Conservation (phyloP, 495 filamentous ascomycete species). For the Margaritispora aquatica region DNA sequence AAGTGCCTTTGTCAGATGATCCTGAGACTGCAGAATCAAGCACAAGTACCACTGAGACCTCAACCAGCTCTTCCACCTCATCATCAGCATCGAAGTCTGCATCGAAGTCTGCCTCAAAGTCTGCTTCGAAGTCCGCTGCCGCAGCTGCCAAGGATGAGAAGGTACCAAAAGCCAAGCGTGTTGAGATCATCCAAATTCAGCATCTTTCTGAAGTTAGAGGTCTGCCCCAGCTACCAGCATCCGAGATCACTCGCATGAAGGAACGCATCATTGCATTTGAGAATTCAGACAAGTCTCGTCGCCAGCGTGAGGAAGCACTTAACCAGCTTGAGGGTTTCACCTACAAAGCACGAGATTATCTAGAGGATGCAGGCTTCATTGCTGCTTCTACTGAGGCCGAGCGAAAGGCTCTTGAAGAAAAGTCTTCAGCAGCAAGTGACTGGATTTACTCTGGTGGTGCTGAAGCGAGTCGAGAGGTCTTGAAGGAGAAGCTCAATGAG, state of each 20-base stretch:
- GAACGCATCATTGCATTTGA: conserved; percentile 75
- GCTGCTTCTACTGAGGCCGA: conserved; percentile 59
- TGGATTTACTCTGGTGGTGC: conserved; percentile 89
- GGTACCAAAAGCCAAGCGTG: conserved; percentile 51
- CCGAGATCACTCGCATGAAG: conserved; percentile 60
- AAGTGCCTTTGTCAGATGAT: conserved; percentile 65
- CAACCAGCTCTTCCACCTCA: conserved; percentile 30
- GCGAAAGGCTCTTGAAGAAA: conserved; percentile 53
- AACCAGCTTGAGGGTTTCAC: conserved; percentile 94
- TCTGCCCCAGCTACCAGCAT: conserved; percentile 45
- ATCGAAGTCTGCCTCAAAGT: too few relatives aligned
- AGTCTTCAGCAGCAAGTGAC: conserved; percentile 62
- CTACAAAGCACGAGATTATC: conserved; percentile 77
- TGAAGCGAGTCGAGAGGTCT: conserved; percentile 61
- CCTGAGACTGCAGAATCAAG: conserved; percentile 44
- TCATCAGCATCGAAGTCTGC: conserved; percentile 40
- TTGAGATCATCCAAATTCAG: conserved; percentile 63
- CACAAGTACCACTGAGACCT: conserved; percentile 32
- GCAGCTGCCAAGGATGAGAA: conserved; percentile 36
- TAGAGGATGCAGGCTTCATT: conserved; percentile 69
- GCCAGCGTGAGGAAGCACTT: conserved; percentile 75
- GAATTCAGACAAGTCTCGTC: conserved; percentile 68
- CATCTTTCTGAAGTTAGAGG: conserved; percentile 58
- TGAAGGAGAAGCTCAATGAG: conserved; percentile 65
- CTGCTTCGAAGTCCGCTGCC: conserved; percentile 37